Evolutionary conservation across 2,329 filamentous ascomycete species (phyloP).

Genomic region (Plenodomus biglobosus): DNA sequence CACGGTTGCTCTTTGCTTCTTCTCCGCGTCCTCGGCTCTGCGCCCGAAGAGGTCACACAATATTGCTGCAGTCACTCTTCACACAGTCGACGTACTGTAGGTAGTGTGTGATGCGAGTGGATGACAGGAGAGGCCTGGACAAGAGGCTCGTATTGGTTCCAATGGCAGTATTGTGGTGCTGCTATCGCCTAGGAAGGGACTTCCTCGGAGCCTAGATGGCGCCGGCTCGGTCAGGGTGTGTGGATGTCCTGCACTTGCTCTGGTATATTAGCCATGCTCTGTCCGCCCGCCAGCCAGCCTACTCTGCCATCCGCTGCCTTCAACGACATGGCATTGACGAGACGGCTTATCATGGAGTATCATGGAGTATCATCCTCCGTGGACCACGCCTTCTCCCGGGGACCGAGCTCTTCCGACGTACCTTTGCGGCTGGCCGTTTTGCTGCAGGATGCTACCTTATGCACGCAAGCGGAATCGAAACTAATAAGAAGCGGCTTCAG

Average conservation of each 20-base stretch:
- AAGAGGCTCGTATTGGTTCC: conserved; percentile 1
- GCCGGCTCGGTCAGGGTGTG: conserved; percentile 12
- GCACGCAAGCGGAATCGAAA: conserved; percentile 8
- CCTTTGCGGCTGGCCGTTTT: neutral
- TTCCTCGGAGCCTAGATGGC: conserved; percentile 18
- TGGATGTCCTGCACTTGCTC: conserved; percentile 21
- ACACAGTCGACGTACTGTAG: conserved; percentile 1
- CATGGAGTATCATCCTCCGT: neutral
- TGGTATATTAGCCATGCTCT: conserved; percentile 39
- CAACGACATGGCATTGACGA: conserved; percentile 8
- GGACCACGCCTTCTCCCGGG: conserved; percentile 3
- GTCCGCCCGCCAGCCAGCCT: conserved; percentile 8
- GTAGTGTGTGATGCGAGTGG: neutral
- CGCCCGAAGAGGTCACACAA: conserved; percentile 9
- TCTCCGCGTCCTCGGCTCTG: neutral
- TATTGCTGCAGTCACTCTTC: neutral
- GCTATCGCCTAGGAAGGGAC: conserved; percentile 7
- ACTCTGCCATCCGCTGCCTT: conserved; percentile 1
- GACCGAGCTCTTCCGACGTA: conserved; percentile 7
- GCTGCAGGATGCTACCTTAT: conserved; percentile 5
- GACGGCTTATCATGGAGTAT: neutral
- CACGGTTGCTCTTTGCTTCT: neutral
- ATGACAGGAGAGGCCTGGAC: conserved; percentile 7
- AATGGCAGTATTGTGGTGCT: conserved; percentile 6
- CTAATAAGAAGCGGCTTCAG: conserved; percentile 11